Percentiles rank a stretch among this genome's conserved stretches.
Evolutionary conservation across 2,329 filamentous ascomycete genomes (phyloP).

Genomic region (Ceratocystis lukuohia): DNA sequence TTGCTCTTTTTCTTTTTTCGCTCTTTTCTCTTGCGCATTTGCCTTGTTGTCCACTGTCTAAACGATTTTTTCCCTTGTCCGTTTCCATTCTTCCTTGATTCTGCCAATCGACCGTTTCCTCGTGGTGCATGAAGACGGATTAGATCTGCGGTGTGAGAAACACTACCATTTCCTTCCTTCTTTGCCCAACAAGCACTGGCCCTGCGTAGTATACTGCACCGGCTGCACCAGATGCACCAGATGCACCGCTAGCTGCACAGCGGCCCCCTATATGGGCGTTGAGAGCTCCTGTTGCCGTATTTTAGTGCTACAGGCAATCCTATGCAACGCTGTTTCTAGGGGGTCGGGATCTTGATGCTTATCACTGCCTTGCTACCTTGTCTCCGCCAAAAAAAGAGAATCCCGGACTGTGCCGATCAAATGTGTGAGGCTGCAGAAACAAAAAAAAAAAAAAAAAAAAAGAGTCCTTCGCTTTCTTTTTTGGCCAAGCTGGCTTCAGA

Average conservation of each 20-base stretch:
- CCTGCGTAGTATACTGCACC: background rate
- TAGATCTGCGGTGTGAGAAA: background rate
- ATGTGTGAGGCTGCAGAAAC: background rate
- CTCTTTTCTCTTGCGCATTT: background rate
- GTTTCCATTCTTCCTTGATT: background rate
- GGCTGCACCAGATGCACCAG: background rate
- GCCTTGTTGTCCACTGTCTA: background rate
- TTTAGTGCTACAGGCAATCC: slow-evolving; percentile 1
- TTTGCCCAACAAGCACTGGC: background rate
- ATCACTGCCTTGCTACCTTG: background rate
- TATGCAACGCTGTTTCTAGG: background rate
- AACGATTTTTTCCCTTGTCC: background rate
- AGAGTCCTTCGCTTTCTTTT: background rate
- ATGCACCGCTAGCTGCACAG: too few relatives aligned
- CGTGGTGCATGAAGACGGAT: background rate
- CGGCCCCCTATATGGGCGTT: background rate
- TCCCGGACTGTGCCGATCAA: background rate
- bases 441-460: background rate
- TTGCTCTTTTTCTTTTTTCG: background rate
- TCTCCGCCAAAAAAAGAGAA: background rate
- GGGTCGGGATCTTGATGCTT: background rate
- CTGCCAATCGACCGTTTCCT: background rate
- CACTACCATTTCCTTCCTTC: background rate
- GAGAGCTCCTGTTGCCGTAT: background rate
- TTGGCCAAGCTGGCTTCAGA: background rate